These are phyloP conservation scores for Cyclostephanos tholiformis DNA, from an alignment of 108 stramenopile species.

Conservation along the genomic window DNA sequence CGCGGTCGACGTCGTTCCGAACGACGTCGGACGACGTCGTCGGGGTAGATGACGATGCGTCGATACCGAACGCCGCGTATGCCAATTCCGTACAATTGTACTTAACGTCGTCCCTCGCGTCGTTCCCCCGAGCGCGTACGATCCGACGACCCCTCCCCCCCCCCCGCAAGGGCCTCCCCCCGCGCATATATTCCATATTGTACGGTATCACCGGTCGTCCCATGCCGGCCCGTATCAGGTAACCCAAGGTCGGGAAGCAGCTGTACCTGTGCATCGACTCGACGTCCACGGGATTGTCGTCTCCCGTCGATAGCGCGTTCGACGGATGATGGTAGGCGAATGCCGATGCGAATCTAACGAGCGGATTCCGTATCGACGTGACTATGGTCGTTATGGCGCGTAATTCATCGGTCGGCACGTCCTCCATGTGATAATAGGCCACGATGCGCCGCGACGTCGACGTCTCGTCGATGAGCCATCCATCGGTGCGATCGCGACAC, in stretches of 20 bases:
- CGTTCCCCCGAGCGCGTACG: not conserved
- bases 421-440: conserved; percentile 20
- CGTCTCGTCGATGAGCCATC: conserved; percentile 11
- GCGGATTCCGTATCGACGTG: conserved; percentile 16
- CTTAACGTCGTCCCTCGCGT: not conserved
- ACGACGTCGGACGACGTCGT: too few species aligned
- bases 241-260: conserved; percentile 9
- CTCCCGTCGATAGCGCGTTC: not conserved
- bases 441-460: conserved; percentile 11
- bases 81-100: conserved; percentile 22
- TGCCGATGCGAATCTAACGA: conserved; percentile 15
- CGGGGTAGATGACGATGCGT: not conserved
- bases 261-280: conserved; percentile 1
- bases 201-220: conserved; percentile 14
- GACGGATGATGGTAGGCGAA: conserved; percentile 21
- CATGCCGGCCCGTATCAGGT: conserved; percentile 20
- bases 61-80: conserved; percentile 10
- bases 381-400: conserved; percentile 10
- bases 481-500: conserved; percentile 7
- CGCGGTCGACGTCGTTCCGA: not conserved
- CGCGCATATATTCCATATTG: conserved; percentile 11
- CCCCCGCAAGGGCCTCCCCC: conserved; percentile 1
- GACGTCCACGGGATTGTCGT: not conserved
- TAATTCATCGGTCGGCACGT: conserved; percentile 8
- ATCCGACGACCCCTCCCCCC: not conserved